Percentiles rank a stretch among this genome's conserved stretches.
Conservation (phyloP, 2,329 filamentous ascomycete species). For the Cordyceps pruinosa region DNA sequence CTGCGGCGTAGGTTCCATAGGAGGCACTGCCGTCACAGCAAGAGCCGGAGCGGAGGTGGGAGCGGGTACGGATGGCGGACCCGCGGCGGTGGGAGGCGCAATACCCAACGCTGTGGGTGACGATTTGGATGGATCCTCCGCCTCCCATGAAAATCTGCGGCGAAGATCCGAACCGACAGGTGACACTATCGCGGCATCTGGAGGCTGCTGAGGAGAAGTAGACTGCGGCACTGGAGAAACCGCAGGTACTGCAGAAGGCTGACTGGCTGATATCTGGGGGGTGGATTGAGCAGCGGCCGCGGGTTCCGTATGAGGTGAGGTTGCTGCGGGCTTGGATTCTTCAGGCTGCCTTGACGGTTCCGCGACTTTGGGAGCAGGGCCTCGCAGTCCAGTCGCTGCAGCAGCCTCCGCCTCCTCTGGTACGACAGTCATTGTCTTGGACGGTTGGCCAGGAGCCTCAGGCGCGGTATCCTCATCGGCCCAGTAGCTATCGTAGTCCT, state of each 20-base stretch:
- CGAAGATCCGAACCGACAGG: conserved; percentile 14
- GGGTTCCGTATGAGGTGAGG: background rate
- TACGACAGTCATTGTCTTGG: background rate
- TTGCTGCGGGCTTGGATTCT: background rate
- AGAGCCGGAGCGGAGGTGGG: background rate
- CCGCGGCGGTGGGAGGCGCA: background rate
- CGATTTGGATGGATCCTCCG: conserved; percentile 15
- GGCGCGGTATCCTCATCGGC: conserved; percentile 27
- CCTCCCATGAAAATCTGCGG: conserved; percentile 34
- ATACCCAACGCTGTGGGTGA: background rate
- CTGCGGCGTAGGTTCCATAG: background rate
- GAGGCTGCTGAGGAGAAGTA: background rate
- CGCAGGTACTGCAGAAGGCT: background rate
- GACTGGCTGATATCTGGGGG: background rate
- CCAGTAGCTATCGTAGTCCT: conserved; percentile 64
- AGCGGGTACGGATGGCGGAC: background rate
- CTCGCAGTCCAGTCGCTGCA: background rate
- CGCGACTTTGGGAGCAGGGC: background rate
- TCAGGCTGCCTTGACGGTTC: background rate
- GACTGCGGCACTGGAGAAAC: background rate
- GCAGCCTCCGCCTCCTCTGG: background rate
- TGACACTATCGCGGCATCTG: background rate
- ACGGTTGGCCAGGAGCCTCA: background rate
- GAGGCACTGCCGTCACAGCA: background rate
- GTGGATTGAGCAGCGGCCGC: background rate